Conservation (phyloP, 2,329 filamentous ascomycete species). For the Botrytis elliptica region DNA sequence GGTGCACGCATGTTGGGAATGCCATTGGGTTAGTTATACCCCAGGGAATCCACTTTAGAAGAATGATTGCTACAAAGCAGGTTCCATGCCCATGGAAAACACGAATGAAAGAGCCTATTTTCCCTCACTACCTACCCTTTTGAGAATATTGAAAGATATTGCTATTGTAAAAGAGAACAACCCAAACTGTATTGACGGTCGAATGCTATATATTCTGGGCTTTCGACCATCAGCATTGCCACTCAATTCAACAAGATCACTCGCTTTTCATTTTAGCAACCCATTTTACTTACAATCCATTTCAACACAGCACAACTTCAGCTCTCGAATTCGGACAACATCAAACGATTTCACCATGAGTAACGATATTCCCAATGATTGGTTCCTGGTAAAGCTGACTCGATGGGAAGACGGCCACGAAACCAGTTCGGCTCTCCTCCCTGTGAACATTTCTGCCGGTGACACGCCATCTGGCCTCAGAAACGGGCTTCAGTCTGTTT, state of each 20-base stretch:
- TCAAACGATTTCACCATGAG: not conserved
- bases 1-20: not conserved
- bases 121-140: not conserved
- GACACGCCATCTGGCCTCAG: not conserved
- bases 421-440: not conserved
- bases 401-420: not conserved
- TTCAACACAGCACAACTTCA: not conserved
- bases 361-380: not conserved
- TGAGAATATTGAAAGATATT: not conserved
- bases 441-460: not conserved
- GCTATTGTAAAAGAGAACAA: not conserved
- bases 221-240: not conserved
- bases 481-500: not conserved
- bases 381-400: not conserved
- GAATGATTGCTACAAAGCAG: not conserved
- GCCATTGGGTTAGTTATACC: not conserved
- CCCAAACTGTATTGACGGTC: not conserved
- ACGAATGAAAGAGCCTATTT: not conserved
- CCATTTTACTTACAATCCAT: not conserved
- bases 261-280: not conserved
- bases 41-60: not conserved
- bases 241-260: not conserved
- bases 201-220: not conserved
- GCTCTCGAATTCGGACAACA: not conserved
- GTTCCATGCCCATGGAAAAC: not conserved